A percentile compares a stretch with the other conserved stretches of the same genome.
Conservation (phyloP, 306 rosid species). For the Rubus idaeus region DNA sequence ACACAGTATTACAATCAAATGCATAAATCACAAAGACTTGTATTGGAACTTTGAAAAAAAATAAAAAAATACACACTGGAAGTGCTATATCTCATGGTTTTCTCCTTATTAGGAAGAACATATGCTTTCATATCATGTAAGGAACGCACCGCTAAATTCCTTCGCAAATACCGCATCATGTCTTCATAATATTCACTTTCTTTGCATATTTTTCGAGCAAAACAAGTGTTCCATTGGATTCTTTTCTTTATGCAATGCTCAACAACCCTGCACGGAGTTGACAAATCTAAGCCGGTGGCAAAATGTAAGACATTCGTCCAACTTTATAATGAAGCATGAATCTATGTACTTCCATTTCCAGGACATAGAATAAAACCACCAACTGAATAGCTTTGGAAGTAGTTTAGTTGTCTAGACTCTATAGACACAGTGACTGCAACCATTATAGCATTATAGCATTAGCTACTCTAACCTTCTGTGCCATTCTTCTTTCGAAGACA, state of each 20-base stretch:
- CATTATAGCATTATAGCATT: background rate
- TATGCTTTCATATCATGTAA: background rate
- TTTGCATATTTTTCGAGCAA: slow-evolving; percentile 70
- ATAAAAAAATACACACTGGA: background rate
- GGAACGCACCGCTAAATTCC: slow-evolving; percentile 74
- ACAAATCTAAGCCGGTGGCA: background rate
- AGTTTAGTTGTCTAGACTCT: too few species aligned
- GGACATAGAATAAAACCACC: background rate
- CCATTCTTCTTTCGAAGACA: slow-evolving; percentile 90
- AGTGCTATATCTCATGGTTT: background rate
- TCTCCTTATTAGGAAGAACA: background rate
- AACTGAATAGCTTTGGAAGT: background rate
- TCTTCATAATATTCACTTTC: slow-evolving; percentile 88
- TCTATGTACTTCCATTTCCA: background rate
- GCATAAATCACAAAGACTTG: background rate
- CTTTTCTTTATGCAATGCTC: slow-evolving; percentile 88
- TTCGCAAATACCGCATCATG: slow-evolving; percentile 83
- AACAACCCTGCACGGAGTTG: slow-evolving; percentile 58
- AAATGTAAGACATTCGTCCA: background rate
- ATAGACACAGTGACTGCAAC: too few species aligned
- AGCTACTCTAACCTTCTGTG: slow-evolving; percentile 55
- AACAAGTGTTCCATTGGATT: slow-evolving; percentile 76
- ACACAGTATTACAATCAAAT: background rate
- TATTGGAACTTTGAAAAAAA: background rate
- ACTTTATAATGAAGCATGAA: background rate